These are phyloP conservation scores for Globisporangium radiosum DNA, from an alignment of 352 stramenopile genomes.

Conservation along the genomic window DNA sequence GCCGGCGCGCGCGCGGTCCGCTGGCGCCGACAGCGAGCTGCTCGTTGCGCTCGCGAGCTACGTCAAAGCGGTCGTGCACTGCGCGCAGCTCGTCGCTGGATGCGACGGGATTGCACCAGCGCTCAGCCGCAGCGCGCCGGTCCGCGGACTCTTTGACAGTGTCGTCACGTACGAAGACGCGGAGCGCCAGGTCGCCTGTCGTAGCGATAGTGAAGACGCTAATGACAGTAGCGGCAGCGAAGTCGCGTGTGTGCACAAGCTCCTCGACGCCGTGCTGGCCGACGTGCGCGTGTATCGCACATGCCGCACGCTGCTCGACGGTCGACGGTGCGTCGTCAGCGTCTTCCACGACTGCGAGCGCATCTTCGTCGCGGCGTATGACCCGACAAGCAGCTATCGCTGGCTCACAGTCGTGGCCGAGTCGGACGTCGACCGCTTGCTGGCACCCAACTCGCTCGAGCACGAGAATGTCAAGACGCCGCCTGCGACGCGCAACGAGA, in stretches of 20 bases:
- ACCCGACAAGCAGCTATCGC: slow-evolving; percentile 33
- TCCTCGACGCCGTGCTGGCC: slow-evolving; percentile 54
- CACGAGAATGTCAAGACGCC: slow-evolving; percentile 30
- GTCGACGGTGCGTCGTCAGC: slow-evolving; percentile 45
- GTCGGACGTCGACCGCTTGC: slow-evolving; percentile 43
- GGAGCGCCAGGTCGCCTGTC: too few species aligned
- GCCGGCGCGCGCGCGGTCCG: slow-evolving; percentile 20
- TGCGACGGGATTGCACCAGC: slow-evolving; percentile 30
- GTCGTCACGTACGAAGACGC: slow-evolving; percentile 51
- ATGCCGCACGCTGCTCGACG: slow-evolving; percentile 27
- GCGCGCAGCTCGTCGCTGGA: slow-evolving; percentile 34
- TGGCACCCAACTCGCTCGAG: slow-evolving; percentile 61
- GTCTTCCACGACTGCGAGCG: slow-evolving; percentile 68
- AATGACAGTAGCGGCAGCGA: slow-evolving; percentile 5
- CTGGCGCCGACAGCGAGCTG: slow-evolving; percentile 18
- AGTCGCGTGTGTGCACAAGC: slow-evolving; percentile 26
- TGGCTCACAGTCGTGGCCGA: slow-evolving; percentile 56
- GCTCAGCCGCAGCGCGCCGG: slow-evolving; percentile 45
- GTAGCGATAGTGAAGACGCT: slow-evolving; percentile 13
- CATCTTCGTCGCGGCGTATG: slow-evolving; percentile 66
- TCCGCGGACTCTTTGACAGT: slow-evolving; percentile 56
- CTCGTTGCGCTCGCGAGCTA: slow-evolving; percentile 45
- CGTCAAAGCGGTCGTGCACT: slow-evolving; percentile 37
- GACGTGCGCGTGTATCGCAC: slow-evolving; percentile 64
- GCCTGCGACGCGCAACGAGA: slow-evolving; percentile 35